Percentiles rank a stretch among this genome's conserved stretches.
Conservation (phyloP, 2,329 filamentous ascomycete species). For the Colletotrichum siamense region DNA sequence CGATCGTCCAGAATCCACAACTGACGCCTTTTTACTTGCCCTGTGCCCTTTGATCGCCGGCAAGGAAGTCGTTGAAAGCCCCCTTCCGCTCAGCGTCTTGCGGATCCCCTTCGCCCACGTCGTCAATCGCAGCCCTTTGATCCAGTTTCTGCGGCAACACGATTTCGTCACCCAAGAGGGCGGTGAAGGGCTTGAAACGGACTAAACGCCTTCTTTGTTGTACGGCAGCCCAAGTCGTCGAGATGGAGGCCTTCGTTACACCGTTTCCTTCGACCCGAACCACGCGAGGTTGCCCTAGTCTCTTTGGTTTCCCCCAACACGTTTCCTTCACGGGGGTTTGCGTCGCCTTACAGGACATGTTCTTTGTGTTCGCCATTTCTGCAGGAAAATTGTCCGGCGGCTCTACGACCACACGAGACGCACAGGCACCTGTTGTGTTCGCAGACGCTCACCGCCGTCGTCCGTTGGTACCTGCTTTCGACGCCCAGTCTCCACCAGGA, state of each 20-base stretch:
- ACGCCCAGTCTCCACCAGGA: neutral
- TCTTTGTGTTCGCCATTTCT: neutral
- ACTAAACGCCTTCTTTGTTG: conserved; percentile 13
- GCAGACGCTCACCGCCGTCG: neutral
- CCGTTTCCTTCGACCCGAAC: neutral
- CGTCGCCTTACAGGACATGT: neutral
- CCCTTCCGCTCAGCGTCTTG: neutral
- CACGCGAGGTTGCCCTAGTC: neutral
- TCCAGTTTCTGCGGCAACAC: neutral
- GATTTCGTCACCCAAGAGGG: neutral
- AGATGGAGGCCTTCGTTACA: neutral
- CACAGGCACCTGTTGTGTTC: neutral
- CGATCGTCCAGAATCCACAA: neutral
- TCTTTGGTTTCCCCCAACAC: neutral
- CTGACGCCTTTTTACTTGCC: neutral
- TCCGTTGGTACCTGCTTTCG: neutral
- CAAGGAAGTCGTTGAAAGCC: neutral
- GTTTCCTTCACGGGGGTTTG: neutral
- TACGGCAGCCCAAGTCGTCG: neutral
- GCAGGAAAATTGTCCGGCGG: neutral
- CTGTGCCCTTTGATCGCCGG: neutral
- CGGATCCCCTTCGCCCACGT: neutral
- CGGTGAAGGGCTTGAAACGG: conserved; percentile 14
- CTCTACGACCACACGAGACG: neutral
- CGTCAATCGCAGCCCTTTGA: neutral